Evolutionary conservation across 2,329 filamentous ascomycete species (phyloP), one percentile per base, ranked within the genome.

Genomic region (Aspergillus awamori): DNA sequence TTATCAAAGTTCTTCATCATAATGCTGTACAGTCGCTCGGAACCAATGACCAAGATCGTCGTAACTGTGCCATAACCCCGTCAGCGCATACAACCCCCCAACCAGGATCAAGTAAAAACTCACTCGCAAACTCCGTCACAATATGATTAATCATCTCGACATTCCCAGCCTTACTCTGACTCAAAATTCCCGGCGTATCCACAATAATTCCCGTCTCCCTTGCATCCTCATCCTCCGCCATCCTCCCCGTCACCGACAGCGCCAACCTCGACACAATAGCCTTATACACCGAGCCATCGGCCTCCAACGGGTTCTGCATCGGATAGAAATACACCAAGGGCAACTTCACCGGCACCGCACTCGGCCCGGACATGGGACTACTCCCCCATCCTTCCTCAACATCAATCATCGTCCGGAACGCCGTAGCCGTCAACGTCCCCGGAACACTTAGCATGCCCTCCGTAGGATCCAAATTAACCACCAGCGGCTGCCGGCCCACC

Each of bases 301-400:
- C 90, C 67, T 92, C 89, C 0, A 79, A 65, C 20, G 92, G 86
- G 63, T 83, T 87, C 56, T 86, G 83, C 64, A 90, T 82, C 15
- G 95, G 94, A 75, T 91, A 96, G 76, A 93, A 92, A 74, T 97
- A 96, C 28, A 94, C 92, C 57, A 99, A 80, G 5, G 95, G 95
- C 69, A 97, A 83, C 81, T 97, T 98, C 56, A 97, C 92, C 0
- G 94, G 93, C 17, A 96, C 88, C 0, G 88, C 86, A 68, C 90
- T 95, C 0, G 95, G 93, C 0, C 94, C 95, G 66, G 91, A 96
- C 69, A 93, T 96, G 0, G 94, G 93, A 68, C 92, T 93, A 67
- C 86, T 92, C 8, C 95, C 95, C 88, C 93, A 97, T 20, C 91
- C 92, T 63, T 92, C 89, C 70, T 94, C 91, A 1, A 96, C 84